Conservation (phyloP, 1,139 yeast species). For the Diutina mesorugosa region DNA sequence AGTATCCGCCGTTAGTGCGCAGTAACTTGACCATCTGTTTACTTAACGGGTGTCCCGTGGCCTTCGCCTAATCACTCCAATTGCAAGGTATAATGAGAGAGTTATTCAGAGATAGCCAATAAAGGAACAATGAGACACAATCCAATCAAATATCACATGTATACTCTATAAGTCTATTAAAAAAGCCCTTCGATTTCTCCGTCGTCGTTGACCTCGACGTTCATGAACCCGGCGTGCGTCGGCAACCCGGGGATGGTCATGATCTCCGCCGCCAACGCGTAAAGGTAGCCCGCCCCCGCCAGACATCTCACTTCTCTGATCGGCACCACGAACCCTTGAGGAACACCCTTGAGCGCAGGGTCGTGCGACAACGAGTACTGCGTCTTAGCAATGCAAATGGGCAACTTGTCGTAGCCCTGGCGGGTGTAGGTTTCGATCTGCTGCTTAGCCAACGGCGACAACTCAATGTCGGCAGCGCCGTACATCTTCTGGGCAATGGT, state of each 20-base stretch:
- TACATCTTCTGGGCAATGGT: slow-evolving; percentile 85
- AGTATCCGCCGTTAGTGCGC: neutral
- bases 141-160: slow-evolving; percentile 5
- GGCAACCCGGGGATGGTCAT: slow-evolving; percentile 97
- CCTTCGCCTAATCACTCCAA: neutral
- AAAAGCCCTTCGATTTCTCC: slow-evolving; percentile 95
- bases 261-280: slow-evolving; percentile 94
- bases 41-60: neutral
- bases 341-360: slow-evolving; percentile 88
- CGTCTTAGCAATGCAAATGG: slow-evolving; percentile 95
- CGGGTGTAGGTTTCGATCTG: slow-evolving; percentile 74
- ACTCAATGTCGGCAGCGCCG: slow-evolving; percentile 86
- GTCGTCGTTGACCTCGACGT: slow-evolving; percentile 84
- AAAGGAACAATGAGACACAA: neutral
- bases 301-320: slow-evolving; percentile 90
- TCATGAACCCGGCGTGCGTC: slow-evolving; percentile 94
- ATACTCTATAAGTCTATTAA: slow-evolving; percentile 18
- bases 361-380: slow-evolving; percentile 95
- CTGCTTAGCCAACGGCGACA: slow-evolving; percentile 71
- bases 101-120: neutral
- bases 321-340: slow-evolving; percentile 88
- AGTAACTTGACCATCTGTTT: neutral
- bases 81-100: neutral
- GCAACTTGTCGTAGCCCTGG: slow-evolving; percentile 88
- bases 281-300: slow-evolving; percentile 93